Evolutionary conservation across 2,329 filamentous ascomycete genomes (phyloP).

Genomic region (Phialophora tarda): DNA sequence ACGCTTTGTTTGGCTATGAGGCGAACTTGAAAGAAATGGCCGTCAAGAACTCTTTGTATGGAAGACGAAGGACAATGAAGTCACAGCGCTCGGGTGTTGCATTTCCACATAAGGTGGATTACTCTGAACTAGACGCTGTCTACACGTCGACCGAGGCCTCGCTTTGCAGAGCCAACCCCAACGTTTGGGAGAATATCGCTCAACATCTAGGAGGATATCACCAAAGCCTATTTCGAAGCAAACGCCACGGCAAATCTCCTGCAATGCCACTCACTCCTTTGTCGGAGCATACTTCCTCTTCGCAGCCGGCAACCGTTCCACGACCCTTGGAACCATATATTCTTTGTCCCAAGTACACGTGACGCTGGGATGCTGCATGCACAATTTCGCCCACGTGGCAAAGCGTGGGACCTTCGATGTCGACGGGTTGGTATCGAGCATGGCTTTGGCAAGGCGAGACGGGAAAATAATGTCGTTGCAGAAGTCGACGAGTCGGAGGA

Average conservation of each 20-base stretch:
- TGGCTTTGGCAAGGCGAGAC: constrained; percentile 51
- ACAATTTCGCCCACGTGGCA: constrained; percentile 68
- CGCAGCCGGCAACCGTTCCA: constrained; percentile 32
- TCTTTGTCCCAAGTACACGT: constrained; percentile 66
- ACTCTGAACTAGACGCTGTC: background rate
- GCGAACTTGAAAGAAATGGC: background rate
- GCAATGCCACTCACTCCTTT: background rate
- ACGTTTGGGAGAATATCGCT: no score
- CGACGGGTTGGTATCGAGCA: constrained; percentile 45
- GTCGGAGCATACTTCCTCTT: constrained; percentile 49
- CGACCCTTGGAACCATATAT: constrained; percentile 48
- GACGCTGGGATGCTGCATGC: constrained; percentile 69
- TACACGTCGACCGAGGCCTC: no score
- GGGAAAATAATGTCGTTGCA: constrained; percentile 57
- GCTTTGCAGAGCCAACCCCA: background rate
- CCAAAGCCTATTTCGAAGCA: background rate
- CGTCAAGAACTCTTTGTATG: background rate
- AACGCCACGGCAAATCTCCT: background rate
- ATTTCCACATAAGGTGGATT: background rate
- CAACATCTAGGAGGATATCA: background rate
- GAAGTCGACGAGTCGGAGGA: constrained; percentile 62
- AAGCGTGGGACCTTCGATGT: constrained; percentile 61
- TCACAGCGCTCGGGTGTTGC: background rate
- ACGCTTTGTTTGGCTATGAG: background rate
- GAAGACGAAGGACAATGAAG: background rate